A percentile compares a stretch with the other conserved stretches of the same genome.
Conservation (phyloP, 2,329 filamentous ascomycete species). For the Microsporum ferrugineum region DNA sequence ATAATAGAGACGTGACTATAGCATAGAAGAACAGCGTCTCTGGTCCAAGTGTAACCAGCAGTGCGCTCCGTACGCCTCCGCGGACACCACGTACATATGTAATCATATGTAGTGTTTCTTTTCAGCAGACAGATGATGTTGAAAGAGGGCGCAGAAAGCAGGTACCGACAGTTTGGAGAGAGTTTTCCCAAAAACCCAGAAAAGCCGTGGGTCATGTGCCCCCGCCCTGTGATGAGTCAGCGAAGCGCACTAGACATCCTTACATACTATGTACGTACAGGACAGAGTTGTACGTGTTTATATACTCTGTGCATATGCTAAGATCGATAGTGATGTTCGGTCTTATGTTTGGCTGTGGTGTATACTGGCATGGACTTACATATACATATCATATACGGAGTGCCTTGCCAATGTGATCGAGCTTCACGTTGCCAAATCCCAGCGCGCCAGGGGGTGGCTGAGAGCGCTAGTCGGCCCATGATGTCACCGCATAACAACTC, state of each 20-base stretch:
- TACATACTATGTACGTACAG: neutral
- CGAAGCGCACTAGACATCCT: neutral
- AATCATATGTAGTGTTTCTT: too few species aligned
- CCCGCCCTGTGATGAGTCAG: neutral
- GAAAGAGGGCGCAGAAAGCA: neutral
- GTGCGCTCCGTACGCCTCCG: too few species aligned
- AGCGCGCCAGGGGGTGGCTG: neutral
- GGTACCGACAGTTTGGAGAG: constrained; percentile 14
- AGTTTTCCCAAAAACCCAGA: constrained; percentile 5
- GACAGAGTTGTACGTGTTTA: neutral
- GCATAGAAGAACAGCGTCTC: neutral
- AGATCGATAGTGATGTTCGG: neutral
- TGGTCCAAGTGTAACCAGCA: neutral
- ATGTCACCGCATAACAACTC: neutral
- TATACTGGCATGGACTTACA: neutral
- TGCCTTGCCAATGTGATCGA: neutral
- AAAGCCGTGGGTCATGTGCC: constrained; percentile 7
- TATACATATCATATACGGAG: neutral
- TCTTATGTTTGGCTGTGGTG: neutral
- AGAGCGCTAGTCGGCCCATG: neutral
- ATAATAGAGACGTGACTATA: neutral
- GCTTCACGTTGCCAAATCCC: neutral
- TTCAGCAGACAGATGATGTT: neutral
- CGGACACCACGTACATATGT: too few species aligned
- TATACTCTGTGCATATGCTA: neutral